Conservation (phyloP, 306 rosid genomes). For the Senna siamea region DNA sequence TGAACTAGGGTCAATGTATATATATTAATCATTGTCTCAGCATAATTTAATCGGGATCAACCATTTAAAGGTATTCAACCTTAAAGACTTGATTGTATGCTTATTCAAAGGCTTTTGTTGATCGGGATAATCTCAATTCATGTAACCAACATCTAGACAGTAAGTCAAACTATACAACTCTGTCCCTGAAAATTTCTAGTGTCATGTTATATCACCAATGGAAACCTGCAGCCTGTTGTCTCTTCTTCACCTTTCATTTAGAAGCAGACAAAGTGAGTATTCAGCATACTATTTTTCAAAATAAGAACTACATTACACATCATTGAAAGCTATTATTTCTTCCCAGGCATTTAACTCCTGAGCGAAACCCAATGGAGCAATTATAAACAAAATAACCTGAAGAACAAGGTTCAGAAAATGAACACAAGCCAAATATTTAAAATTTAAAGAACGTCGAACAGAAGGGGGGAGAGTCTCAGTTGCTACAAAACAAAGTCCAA, state of each 20-base stretch:
- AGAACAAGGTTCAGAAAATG: neutral
- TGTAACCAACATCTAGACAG: neutral
- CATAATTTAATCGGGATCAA: neutral
- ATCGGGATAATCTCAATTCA: neutral
- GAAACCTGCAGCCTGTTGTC: slow-evolving; percentile 19
- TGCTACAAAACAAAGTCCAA: neutral
- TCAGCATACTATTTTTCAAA: neutral
- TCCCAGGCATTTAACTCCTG: neutral
- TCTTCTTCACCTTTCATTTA: slow-evolving; percentile 1
- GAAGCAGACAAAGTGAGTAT: neutral
- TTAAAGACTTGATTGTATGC: neutral
- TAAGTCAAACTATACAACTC: neutral
- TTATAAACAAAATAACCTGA: neutral
- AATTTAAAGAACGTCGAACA: neutral
- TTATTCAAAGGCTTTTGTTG: neutral
- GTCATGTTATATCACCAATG: neutral
- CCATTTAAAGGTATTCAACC: neutral
- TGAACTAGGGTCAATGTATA: neutral
- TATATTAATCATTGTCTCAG: neutral
- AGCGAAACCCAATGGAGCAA: neutral
- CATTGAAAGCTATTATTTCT: neutral
- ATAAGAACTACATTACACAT: neutral
- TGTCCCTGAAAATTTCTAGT: neutral
- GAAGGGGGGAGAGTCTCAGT: neutral
- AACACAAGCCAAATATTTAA: neutral